Evolutionary conservation across 108 stramenopile genomes (phyloP).

Genomic region (Nannochloropsis granulata): DNA sequence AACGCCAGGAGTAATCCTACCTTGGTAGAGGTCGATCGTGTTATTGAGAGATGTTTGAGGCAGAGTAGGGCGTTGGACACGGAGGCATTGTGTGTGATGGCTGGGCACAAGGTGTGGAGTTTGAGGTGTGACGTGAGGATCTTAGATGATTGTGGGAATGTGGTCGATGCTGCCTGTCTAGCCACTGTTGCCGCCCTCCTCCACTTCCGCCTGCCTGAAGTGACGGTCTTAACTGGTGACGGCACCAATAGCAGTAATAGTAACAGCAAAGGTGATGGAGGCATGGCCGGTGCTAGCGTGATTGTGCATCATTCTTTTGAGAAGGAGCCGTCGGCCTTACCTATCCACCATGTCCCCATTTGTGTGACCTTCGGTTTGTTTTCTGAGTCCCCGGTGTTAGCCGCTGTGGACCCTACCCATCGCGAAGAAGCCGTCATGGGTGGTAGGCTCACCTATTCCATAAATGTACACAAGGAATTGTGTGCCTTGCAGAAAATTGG

Average conservation of each 20-base stretch:
- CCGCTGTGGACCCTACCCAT: constrained; percentile 64
- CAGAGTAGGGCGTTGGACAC: constrained; percentile 49
- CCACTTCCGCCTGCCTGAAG: constrained; percentile 69
- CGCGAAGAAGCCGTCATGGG: constrained; percentile 53
- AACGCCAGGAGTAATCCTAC: constrained; percentile 42
- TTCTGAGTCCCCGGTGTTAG: constrained; percentile 42
- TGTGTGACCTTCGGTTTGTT: constrained; percentile 71
- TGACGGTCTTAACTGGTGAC: constrained; percentile 25
- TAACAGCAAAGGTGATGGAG: not conserved
- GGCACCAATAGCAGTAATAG: not conserved
- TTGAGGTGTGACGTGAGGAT: constrained; percentile 53
- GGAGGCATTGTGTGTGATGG: constrained; percentile 65
- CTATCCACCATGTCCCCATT: constrained; percentile 78
- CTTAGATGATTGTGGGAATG: constrained; percentile 66
- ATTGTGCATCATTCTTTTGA: constrained; percentile 51
- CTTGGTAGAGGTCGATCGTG: constrained; percentile 26
- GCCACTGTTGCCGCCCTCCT: constrained; percentile 73
- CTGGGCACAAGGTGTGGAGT: constrained; percentile 68
- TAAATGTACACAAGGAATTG: constrained; percentile 71
- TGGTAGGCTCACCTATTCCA: constrained; percentile 47
- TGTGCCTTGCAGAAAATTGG: constrained; percentile 21
- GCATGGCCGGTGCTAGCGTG: constrained; percentile 3
- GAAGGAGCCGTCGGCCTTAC: constrained; percentile 70
- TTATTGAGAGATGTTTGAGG: constrained; percentile 17
- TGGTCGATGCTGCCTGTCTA: constrained; percentile 62